phyloP scores from a whole-genome alignment of 805 yeast genomes.

The Blastobotrys chiropterorum region DNA sequence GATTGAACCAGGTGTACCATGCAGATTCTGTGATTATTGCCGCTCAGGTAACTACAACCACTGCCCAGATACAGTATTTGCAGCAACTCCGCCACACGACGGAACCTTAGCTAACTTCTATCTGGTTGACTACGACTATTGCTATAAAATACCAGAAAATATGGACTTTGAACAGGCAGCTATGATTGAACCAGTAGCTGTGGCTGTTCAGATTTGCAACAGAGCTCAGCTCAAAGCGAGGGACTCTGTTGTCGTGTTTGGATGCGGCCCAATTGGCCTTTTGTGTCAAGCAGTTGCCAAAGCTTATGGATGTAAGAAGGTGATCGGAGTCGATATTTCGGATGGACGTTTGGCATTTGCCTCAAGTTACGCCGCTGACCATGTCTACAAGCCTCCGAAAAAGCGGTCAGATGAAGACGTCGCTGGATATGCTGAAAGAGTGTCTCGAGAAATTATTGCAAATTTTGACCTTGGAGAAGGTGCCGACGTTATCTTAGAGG shows the following conservation, averaged over 20 bases:
- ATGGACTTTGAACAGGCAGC: conserved; percentile 83
- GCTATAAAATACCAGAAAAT: conserved; percentile 70
- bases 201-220: conserved; percentile 65
- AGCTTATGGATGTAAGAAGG: conserved; percentile 68
- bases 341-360: conserved; percentile 66
- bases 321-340: conserved; percentile 63
- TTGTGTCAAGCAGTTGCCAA: conserved; percentile 65
- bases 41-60: conserved; percentile 74
- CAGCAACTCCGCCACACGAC: conserved; percentile 87
- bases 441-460: conserved; percentile 31
- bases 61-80: conserved; percentile 82
- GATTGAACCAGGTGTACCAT: conserved; percentile 74
- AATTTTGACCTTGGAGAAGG: conserved; percentile 27
- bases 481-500: conserved; percentile 66
- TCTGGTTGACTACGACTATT: conserved; percentile 72
- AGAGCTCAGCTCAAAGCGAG: too few relatives aligned
- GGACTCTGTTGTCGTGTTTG: conserved; percentile 73
- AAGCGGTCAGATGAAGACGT: conserved; percentile 42
- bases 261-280: conserved; percentile 88
- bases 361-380: conserved; percentile 48
- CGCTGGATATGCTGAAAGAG: conserved; percentile 42
- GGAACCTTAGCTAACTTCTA: conserved; percentile 75
- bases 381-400: conserved; percentile 60
- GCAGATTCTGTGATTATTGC: conserved; percentile 66
- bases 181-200: conserved; percentile 76